phyloP scores from a whole-genome alignment of 768 basidiomycete genomes.

The Inosperma sp. region DNA sequence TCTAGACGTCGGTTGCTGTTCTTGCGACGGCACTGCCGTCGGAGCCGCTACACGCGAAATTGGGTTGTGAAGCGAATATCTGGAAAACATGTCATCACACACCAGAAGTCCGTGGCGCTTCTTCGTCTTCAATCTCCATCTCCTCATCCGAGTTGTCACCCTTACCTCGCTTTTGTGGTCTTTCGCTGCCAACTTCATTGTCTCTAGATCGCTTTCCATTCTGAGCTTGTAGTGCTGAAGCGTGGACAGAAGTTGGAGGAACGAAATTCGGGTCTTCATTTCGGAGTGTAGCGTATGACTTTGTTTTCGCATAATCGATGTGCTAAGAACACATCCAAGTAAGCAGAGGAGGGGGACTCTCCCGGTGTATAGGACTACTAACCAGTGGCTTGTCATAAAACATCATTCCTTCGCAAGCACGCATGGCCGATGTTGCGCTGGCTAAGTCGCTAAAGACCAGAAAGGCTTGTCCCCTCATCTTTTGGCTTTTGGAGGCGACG shows the following conservation, averaged over 20 bases:
- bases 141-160: slow-evolving; percentile 63
- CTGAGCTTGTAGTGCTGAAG: slow-evolving; percentile 42
- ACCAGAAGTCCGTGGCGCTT: slow-evolving; percentile 47
- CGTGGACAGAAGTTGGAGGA: slow-evolving; percentile 62
- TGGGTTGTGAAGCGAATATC: slow-evolving; percentile 28
- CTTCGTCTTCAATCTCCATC: slow-evolving; percentile 94
- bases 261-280: slow-evolving; percentile 80
- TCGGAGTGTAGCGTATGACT: slow-evolving; percentile 79
- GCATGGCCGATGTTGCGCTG: slow-evolving; percentile 86
- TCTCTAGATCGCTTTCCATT: slow-evolving; percentile 67
- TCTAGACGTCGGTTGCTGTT: slow-evolving; percentile 54
- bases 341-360: slow-evolving; percentile 8
- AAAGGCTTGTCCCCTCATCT: slow-evolving; percentile 93
- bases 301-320: slow-evolving; percentile 86
- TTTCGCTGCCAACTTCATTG: slow-evolving; percentile 50
- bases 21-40: slow-evolving; percentile 41
- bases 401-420: slow-evolving; percentile 86
- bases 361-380: slow-evolving; percentile 29
- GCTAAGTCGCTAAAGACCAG: slow-evolving; percentile 92
- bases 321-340: slow-evolving; percentile 51
- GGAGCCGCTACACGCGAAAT: slow-evolving; percentile 30
- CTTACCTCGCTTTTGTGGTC: slow-evolving; percentile 65
- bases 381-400: slow-evolving; percentile 94
- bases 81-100: slow-evolving; percentile 32
- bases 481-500: slow-evolving; percentile 78